Evolutionary conservation across 2,329 filamentous ascomycete genomes (phyloP).

Genomic region (Hypoxylon sp.): DNA sequence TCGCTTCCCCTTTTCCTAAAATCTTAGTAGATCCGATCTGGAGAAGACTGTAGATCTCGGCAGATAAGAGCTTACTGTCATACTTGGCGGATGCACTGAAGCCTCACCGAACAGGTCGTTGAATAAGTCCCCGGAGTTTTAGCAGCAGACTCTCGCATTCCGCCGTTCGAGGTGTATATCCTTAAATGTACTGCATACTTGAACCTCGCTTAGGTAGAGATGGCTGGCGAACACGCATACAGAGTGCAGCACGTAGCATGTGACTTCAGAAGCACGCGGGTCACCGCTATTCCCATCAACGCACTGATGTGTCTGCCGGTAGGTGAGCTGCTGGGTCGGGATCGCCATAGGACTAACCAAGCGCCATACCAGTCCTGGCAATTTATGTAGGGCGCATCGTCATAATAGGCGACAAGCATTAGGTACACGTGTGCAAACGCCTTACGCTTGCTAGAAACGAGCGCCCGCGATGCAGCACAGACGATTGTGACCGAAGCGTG

Average conservation of each 20-base stretch:
- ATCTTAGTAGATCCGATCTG: slow-evolving; percentile 18
- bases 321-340: slow-evolving; percentile 21
- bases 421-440: slow-evolving; percentile 34
- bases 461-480: slow-evolving; percentile 27
- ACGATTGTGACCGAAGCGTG: slow-evolving; percentile 18
- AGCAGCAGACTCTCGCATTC: background rate
- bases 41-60: slow-evolving; percentile 3
- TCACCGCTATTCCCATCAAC: slow-evolving; percentile 39
- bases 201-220: slow-evolving; percentile 14
- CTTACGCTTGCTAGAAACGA: slow-evolving; percentile 19
- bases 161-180: slow-evolving; percentile 3
- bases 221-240: slow-evolving; percentile 16
- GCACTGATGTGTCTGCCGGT: slow-evolving; percentile 17
- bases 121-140: background rate
- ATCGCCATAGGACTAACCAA: slow-evolving; percentile 14
- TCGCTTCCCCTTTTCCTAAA: slow-evolving; percentile 10
- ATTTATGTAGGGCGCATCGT: slow-evolving; percentile 14
- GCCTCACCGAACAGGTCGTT: background rate
- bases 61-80: slow-evolving; percentile 8
- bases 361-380: slow-evolving; percentile 22
- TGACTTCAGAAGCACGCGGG: slow-evolving; percentile 42
- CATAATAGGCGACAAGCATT: slow-evolving; percentile 27
- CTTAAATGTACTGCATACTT: slow-evolving; percentile 6
- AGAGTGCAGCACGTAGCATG: slow-evolving; percentile 35
- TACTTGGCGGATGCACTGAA: slow-evolving; percentile 1